A percentile compares a stretch with the other conserved stretches of the same genome.
Conservation (phyloP, 768 basidiomycete species). For the Pisolithus albus region DNA sequence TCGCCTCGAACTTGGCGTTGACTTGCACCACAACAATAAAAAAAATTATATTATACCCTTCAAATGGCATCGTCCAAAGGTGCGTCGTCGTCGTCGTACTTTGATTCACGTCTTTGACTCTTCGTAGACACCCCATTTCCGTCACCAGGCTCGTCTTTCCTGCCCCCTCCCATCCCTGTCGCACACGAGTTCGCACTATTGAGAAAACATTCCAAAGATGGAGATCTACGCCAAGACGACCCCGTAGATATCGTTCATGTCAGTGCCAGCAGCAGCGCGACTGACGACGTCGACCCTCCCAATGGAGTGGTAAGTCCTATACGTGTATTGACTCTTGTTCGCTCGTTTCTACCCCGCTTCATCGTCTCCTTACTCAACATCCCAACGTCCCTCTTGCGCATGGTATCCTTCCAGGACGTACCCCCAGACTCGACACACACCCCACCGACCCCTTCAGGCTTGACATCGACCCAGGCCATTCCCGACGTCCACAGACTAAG, state of each 20-base stretch:
- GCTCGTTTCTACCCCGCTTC: slow-evolving; percentile 21
- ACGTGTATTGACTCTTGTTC: slow-evolving; percentile 17
- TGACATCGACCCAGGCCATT: slow-evolving; percentile 22
- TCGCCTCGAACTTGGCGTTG: no score
- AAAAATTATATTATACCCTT: no score
- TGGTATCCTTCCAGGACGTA: slow-evolving; percentile 21
- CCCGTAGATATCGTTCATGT: background rate
- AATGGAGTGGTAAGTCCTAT: slow-evolving; percentile 25
- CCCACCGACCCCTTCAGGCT: slow-evolving; percentile 33
- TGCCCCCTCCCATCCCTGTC: slow-evolving; percentile 61
- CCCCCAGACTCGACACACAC: background rate
- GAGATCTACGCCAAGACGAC: background rate
- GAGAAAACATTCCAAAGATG: slow-evolving; percentile 17
- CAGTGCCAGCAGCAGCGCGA: background rate
- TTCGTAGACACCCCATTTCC: slow-evolving; percentile 35
- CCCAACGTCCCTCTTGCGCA: slow-evolving; percentile 21
- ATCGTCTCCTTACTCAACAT: slow-evolving; percentile 25
- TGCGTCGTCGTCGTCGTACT: no score
- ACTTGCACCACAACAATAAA: no score
- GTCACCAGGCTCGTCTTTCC: slow-evolving; percentile 59
- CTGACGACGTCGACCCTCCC: slow-evolving; percentile 5
- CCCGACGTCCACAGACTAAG: slow-evolving; percentile 15
- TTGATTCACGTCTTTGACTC: no score
- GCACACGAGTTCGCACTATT: slow-evolving; percentile 60
- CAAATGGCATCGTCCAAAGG: no score